Percentiles rank a stretch among this genome's conserved stretches.
phyloP scores from a whole-genome alignment of 116 monocot genomes.

The Iris pallida region DNA sequence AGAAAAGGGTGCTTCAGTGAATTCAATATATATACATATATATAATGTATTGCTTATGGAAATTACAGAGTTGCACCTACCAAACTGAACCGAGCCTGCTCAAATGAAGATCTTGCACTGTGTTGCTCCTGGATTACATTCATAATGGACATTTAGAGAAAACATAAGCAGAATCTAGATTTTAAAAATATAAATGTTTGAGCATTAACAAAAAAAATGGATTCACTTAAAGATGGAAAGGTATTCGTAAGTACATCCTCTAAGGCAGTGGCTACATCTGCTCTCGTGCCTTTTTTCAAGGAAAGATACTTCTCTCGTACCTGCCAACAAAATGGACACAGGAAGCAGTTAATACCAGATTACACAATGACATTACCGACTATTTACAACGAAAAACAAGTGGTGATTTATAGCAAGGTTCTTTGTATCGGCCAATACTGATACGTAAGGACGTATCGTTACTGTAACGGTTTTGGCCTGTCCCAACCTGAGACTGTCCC shows the following conservation, averaged over 20 bases:
- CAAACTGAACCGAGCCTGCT: constrained; percentile 97
- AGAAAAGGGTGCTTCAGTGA: not conserved
- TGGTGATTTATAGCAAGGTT: no score
- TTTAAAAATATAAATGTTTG: not conserved
- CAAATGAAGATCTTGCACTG: constrained; percentile 92
- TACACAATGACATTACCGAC: not conserved
- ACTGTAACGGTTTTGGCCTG: no score
- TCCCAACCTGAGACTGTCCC: no score
- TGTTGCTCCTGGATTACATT: constrained; percentile 65
- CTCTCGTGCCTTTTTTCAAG: constrained; percentile 81
- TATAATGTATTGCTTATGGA: no score
- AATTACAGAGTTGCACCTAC: constrained; percentile 25
- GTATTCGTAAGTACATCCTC: constrained; percentile 66
- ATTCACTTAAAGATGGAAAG: constrained; percentile 10
- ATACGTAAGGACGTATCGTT: no score
- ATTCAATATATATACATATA: not conserved
- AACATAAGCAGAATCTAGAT: not conserved
- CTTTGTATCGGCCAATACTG: no score
- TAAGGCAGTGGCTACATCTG: constrained; percentile 64
- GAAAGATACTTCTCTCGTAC: constrained; percentile 90
- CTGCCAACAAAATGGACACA: constrained; percentile 36
- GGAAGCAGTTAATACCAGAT: constrained; percentile 11
- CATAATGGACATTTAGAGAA: constrained; percentile 6
- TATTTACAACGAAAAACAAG: not conserved
- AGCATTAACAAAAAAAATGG: not conserved